Evolutionary conservation across 345 rosid species (phyloP).

Genomic region (Hibiscus syriacus): DNA sequence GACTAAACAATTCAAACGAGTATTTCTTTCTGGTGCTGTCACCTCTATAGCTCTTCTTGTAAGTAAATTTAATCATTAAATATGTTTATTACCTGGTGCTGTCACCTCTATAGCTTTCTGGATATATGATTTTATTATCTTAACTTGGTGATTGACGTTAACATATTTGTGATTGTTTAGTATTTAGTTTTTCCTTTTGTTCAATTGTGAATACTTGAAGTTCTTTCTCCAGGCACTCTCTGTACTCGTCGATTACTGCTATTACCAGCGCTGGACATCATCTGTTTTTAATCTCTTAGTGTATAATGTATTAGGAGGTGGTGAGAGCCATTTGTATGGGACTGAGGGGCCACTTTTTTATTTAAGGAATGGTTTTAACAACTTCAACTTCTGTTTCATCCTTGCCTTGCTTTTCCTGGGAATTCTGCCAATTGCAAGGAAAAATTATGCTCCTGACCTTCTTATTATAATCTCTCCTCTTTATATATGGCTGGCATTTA

Average conservation of each 20-base stretch:
- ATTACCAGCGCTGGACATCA: conserved; percentile 78
- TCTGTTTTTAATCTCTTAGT: conserved; percentile 76
- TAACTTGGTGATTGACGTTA: neutral
- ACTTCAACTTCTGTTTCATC: conserved; percentile 82
- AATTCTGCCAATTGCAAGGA: conserved; percentile 61
- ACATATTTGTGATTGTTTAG: neutral
- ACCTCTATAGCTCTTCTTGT: conserved; percentile 58
- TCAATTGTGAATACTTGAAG: conserved; percentile 7
- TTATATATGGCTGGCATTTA: conserved; percentile 86
- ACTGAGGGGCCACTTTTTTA: conserved; percentile 70
- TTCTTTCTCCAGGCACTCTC: conserved; percentile 63
- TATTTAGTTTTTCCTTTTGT: conserved; percentile 4
- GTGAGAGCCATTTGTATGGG: conserved; percentile 97
- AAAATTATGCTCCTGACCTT: conserved; percentile 62
- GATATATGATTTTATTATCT: conserved; percentile 3
- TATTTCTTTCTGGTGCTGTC: conserved; percentile 60
- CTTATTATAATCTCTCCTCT: conserved; percentile 47
- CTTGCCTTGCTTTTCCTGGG: conserved; percentile 51
- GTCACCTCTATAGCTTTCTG: no score
- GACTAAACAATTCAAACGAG: conserved; percentile 53
- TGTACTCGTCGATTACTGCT: conserved; percentile 50
- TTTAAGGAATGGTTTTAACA: conserved; percentile 86
- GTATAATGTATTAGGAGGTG: conserved; percentile 95
- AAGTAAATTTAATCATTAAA: conserved; percentile 26
- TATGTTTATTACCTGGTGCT: conserved; percentile 1